Evolutionary conservation across 2,329 filamentous ascomycete species (phyloP), one percentile per base, ranked within the genome.

Genomic region (Cephalotrichum gorgonifer): DNA sequence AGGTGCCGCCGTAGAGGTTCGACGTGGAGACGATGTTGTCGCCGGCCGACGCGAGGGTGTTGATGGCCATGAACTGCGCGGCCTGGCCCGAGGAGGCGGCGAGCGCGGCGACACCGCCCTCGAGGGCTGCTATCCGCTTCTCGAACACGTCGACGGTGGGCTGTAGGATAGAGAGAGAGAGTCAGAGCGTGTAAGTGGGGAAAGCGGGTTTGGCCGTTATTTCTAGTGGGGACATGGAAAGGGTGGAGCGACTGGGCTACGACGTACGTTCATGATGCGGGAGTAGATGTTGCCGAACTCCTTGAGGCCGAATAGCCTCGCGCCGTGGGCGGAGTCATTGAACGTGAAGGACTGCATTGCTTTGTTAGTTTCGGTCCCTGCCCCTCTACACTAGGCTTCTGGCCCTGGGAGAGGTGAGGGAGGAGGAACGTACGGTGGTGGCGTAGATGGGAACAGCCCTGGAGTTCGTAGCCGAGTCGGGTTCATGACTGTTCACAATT

Each of bases 201-300:
- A 17, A 20, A 7, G 14, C n/a, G n/a, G n/a, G n/a, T n/a, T n/a
- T n/a, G n/a, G n/a, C 68, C 79, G 62, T 61, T 88, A 86, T 69
- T 97, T 96, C 85, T n/a, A n/a, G n/a, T n/a, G n/a, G n/a, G n/a
- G n/a, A 6, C 20, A 7, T 20, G 35, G 17, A 20, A 22, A 12
- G n/a, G 7, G 35, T 8, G 17, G 12, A 20, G 30, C 4, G 35
- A 7, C 14, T n/a, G n/a, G n/a, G n/a, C n/a, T n/a, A n/a, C n/a
- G n/a, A 68, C 79, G 62, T 61, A 88, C 86, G 69, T 97, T 96
- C 85, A 87, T 88, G 60, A 98, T 89, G 55, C 93, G 88, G 65
- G 85, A 93, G 76, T 98, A 98, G 66, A 97, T 95, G 71, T 97
- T 97, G 69, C 90, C 93, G 60, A 88, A 86, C 70, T 97, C 89